Base-by-base conservation (phyloP, 208 protist species). In the Borovskyia barvae region DNA sequence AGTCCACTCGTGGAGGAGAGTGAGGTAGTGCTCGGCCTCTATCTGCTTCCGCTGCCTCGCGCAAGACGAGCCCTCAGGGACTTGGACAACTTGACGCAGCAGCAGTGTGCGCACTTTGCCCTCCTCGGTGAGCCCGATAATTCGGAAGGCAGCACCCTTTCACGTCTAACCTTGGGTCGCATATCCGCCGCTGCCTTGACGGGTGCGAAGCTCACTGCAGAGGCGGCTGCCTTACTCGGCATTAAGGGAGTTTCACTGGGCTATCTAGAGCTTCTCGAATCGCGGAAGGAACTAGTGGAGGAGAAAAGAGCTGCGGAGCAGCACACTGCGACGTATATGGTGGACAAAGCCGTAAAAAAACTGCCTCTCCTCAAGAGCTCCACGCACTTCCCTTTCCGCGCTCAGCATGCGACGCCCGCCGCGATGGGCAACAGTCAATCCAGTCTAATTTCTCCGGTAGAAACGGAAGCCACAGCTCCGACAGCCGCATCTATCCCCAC, bases 1-100 rank as follows among this genome's bases (percentile, higher is more conserved):
- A 60, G 62, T 14, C 75, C 80, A 20, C 67, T 92, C 5, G 76
- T 88, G 36, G 54, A 78, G 30, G 85, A 92, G 53, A 92, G 85
- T 47, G 72, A 87, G 29, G 70, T 85, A 24, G 80, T 92, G 19
- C 28, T 82, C 33, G 85, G 81, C 26, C 45, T 92, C 2, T 89
- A 87, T 72, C 61, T 92, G 9, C 42, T 92, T 9, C 66, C 78
- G 3, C 52, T 90, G 33, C 65, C 66, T 12, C 65, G 66, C 24
- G 69, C 80, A 0, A 33, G 69, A 14, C 49, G 46, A 17, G 61
- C 47, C 5, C 47, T 83, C 12, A 63, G 50, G 37, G 29, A 40
- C 28, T 68, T 79, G 11, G 74, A 83, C 51, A 43, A 61, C 48
- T 19, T 68, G 14, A 39, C 52, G 25, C 15, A 7, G 6, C 25